Base-by-base conservation (phyloP, 208 protist species). In the Leishmania gerbilli region DNA sequence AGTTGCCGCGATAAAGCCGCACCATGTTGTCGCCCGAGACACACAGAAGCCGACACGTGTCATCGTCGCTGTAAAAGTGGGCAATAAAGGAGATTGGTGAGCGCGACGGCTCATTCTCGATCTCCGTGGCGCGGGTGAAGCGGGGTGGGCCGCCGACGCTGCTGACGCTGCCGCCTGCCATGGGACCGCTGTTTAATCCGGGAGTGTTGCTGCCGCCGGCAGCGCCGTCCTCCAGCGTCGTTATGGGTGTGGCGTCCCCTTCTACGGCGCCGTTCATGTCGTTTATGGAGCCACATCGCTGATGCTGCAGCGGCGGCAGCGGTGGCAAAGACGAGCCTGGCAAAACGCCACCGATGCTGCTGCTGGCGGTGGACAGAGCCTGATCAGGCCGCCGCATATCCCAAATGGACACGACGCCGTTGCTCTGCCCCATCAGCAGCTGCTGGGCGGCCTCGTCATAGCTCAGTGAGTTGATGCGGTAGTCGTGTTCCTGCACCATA, bases 1-100 rank as follows among this genome's bases (percentile, higher is more conserved):
- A 82, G 55, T 82, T 90, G 19, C 87, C 85, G 31, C 92, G 83
- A 76, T 96, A 97, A 42, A 96, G 83, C 11, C 95, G 92, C 77
- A 96, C 92, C 88, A 97, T 92, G 80, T 93, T 94, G 79, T 97
- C 95, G 40, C 83, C 89, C 17, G 93, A 94, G 1, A 95, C 90
- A 51, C 87, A 87, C n/a, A 97, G 69, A 17, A 97, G 79, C 34
- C 91, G 90, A 56, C 84, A 88, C 17, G 91, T 90, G 82, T 95
- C 92, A 83, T 97, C 93, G 31, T 84, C 71, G 76, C 88, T 91
- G 82, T 92, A 84, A 60, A 90, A 87, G 74, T 92, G 87, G 49
- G 82, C 89, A 56, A 97, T 71, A 72, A 88, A 90, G 64, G 90
- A 89, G 49, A 97, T 88, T 19, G 90, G 75, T 56, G 91, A 86